Conservation (phyloP, 1,139 yeast genomes). For the Scheffersomyces segobiensis region DNA sequence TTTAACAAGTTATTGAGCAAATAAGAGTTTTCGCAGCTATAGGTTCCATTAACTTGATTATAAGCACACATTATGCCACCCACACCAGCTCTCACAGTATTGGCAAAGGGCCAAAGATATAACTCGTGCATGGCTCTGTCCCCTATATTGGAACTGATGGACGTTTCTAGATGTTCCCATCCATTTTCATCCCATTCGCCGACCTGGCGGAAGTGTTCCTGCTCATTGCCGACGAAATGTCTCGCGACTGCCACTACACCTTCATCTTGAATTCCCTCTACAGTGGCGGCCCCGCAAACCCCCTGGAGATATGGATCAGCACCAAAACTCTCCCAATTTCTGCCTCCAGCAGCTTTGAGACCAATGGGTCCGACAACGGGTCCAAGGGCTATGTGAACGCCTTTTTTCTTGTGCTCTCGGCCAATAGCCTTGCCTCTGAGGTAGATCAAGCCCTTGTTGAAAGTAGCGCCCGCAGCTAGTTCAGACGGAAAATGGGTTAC, state of each 20-base stretch:
- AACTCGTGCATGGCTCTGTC: constrained; percentile 66
- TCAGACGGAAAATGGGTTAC: constrained; percentile 62
- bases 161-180: constrained; percentile 39
- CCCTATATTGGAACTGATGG: constrained; percentile 54
- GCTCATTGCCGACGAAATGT: constrained; percentile 63
- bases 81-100: constrained; percentile 59
- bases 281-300: constrained; percentile 51
- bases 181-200: constrained; percentile 54
- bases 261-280: constrained; percentile 58
- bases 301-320: constrained; percentile 67
- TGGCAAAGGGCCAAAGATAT: constrained; percentile 69
- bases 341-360: constrained; percentile 60
- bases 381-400: constrained; percentile 62
- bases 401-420: constrained; percentile 53
- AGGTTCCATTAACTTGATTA: constrained; percentile 57
- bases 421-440: constrained; percentile 61
- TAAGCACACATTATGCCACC: constrained; percentile 66
- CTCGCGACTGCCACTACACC: constrained; percentile 58
- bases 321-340: constrained; percentile 70
- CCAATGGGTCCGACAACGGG: constrained; percentile 70
- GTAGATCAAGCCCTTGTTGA: constrained; percentile 53
- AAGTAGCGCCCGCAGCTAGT: constrained; percentile 58
- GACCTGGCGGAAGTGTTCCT: constrained; percentile 62
- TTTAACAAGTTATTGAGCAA: constrained; percentile 55
- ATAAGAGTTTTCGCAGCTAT: constrained; percentile 63